Percentiles rank a stretch among this genome's conserved stretches.
Conservation (phyloP, 179 eudicot genomes). For the Beta macrorhiza region DNA sequence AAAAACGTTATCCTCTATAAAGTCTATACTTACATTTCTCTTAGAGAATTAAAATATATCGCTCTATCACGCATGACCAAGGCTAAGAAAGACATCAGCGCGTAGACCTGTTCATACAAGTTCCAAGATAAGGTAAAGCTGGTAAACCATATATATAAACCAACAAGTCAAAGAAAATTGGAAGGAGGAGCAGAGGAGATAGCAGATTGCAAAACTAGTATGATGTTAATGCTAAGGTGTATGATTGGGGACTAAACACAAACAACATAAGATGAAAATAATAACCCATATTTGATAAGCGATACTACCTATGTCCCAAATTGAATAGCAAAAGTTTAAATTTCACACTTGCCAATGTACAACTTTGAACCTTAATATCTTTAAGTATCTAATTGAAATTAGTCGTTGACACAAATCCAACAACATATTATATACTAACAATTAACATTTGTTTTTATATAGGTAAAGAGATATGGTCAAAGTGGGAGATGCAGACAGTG, state of each 20-base stretch:
- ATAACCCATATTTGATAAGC: neutral
- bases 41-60: constrained; percentile 78
- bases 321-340: no score
- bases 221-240: neutral
- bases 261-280: neutral
- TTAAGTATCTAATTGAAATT: no score
- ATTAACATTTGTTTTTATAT: no score
- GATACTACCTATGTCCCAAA: neutral
- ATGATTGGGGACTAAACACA: neutral
- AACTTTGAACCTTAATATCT: no score
- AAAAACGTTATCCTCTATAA: constrained; percentile 4
- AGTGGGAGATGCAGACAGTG: no score
- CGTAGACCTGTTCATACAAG: constrained; percentile 72
- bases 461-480: no score
- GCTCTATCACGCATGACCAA: constrained; percentile 68
- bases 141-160: neutral
- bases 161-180: neutral
- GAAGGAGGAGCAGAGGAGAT: neutral
- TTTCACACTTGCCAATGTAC: no score
- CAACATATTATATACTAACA: no score
- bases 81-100: constrained; percentile 84
- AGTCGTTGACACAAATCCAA: no score
- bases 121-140: constrained; percentile 13
- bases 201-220: neutral
- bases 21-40: constrained; percentile 78